Evolutionary conservation across 2,329 filamentous ascomycete species (phyloP).

Genomic region (Colletotrichum lupini): DNA sequence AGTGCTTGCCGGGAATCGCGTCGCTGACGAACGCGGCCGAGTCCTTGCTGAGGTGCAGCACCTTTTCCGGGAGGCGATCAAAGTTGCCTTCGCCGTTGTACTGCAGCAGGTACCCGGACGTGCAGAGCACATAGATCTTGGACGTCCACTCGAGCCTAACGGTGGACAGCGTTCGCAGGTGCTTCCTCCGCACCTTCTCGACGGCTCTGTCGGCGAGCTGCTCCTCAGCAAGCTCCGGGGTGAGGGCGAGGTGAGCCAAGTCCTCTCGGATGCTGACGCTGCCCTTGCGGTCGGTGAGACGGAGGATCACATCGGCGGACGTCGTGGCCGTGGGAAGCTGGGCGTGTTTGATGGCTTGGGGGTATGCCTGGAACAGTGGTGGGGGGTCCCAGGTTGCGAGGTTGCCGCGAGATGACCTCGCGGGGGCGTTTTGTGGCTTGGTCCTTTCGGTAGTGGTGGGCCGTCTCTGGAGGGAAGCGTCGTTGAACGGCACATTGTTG

Average conservation of each 20-base stretch:
- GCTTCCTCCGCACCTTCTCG: slow-evolving; percentile 59
- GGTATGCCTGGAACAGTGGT: slow-evolving; percentile 87
- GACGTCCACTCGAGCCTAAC: slow-evolving; percentile 72
- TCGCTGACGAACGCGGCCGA: slow-evolving; percentile 86
- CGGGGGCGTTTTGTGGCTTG: slow-evolving; percentile 14
- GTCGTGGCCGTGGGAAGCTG: slow-evolving; percentile 75
- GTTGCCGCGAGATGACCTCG: slow-evolving; percentile 42
- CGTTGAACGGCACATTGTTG: slow-evolving; percentile 24
- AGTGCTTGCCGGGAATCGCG: slow-evolving; percentile 81
- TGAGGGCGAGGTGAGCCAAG: slow-evolving; percentile 38
- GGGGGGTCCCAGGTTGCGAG: slow-evolving; percentile 72
- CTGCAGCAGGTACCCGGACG: slow-evolving; percentile 79
- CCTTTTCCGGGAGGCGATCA: slow-evolving; percentile 79
- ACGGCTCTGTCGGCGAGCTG: slow-evolving; percentile 39
- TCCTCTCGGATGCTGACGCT: slow-evolving; percentile 50
- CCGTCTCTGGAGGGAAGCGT: slow-evolving; percentile 20
- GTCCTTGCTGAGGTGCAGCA: slow-evolving; percentile 76
- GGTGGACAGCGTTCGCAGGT: slow-evolving; percentile 54
- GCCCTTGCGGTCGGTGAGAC: slow-evolving; percentile 65
- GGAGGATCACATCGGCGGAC: slow-evolving; percentile 76
- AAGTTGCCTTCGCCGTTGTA: slow-evolving; percentile 77
- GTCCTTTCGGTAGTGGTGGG: slow-evolving; percentile 23
- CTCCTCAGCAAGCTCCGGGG: slow-evolving; percentile 42
- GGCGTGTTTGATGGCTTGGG: slow-evolving; percentile 82
- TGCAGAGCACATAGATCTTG: slow-evolving; percentile 79